Conservation (phyloP, 1,284 basidiomycete species). For the Rhodofomes roseus region DNA sequence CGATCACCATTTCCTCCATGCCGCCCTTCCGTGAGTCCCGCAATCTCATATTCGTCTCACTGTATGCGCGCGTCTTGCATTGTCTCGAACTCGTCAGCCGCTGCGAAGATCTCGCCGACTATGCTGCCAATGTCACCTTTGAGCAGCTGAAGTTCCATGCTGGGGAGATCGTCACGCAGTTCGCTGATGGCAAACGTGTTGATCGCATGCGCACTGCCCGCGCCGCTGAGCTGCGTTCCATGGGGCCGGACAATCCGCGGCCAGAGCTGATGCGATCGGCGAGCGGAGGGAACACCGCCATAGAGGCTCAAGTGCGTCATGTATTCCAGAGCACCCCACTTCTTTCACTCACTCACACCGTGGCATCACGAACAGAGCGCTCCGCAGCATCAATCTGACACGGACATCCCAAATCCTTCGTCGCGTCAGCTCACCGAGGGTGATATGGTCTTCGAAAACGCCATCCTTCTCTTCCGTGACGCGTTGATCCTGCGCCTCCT, state of each 20-base stretch:
- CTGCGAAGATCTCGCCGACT: conserved; percentile 19
- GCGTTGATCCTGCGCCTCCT: conserved; percentile 33
- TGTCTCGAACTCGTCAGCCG: conserved; percentile 30
- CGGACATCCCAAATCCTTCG: no score
- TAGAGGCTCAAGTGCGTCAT: no score
- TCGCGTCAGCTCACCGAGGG: not conserved
- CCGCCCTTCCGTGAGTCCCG: conserved; percentile 31
- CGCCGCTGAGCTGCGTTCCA: no score
- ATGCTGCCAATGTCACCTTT: not conserved
- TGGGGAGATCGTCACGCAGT: not conserved
- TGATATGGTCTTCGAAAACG: conserved; percentile 27
- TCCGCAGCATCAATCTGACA: no score
- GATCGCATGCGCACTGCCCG: not conserved
- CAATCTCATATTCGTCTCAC: conserved; percentile 34
- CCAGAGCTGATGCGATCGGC: no score
- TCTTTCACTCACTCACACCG: no score
- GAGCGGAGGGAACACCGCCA: no score
- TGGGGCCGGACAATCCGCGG: no score
- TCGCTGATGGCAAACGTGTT: not conserved
- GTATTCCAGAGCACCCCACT: no score
- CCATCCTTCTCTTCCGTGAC: conserved; percentile 27
- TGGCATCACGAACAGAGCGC: no score
- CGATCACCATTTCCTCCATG: conserved; percentile 29
- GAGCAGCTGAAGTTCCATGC: not conserved
- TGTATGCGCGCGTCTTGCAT: conserved; percentile 33